A percentile compares a stretch with the other conserved stretches of the same genome.
Conservation (phyloP, 1,284 basidiomycete species). For the Chalciporus sp. region DNA sequence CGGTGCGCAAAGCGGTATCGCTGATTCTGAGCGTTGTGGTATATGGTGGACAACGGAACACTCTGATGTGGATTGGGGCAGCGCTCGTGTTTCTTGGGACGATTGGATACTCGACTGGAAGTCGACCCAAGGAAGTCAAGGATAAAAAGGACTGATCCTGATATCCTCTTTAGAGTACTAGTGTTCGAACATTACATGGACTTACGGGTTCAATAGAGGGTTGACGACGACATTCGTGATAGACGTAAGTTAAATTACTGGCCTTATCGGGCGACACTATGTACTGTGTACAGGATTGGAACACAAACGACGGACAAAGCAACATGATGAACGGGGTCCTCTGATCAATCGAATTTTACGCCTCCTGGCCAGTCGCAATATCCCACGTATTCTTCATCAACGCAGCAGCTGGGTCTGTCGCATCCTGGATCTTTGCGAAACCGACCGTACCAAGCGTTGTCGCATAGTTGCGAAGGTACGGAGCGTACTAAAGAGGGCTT, state of each 20-base stretch:
- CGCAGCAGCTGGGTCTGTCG: slow-evolving; percentile 55
- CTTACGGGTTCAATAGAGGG: too few species aligned
- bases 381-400: slow-evolving; percentile 71
- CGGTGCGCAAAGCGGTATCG: slow-evolving; percentile 87
- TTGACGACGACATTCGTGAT: too few species aligned
- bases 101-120: slow-evolving; percentile 63
- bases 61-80: slow-evolving; percentile 68
- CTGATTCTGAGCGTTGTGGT: slow-evolving; percentile 73
- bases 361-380: slow-evolving; percentile 62
- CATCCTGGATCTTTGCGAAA: slow-evolving; percentile 59
- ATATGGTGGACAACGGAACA: slow-evolving; percentile 29
- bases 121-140: slow-evolving; percentile 14
- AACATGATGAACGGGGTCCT: background rate
- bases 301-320: background rate
- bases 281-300: background rate
- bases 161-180: background rate
- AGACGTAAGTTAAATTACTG: slow-evolving; percentile 8
- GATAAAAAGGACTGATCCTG: slow-evolving; percentile 29
- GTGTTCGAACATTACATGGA: too few species aligned
- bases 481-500: slow-evolving; percentile 59
- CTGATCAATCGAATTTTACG: slow-evolving; percentile 6
- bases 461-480: slow-evolving; percentile 71
- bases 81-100: slow-evolving; percentile 73
- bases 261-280: slow-evolving; percentile 1
- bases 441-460: slow-evolving; percentile 67